These are phyloP conservation scores for Ambispora gerdemannii DNA, from an alignment of 192 early-diverging fungal species.

Conservation along the genomic window DNA sequence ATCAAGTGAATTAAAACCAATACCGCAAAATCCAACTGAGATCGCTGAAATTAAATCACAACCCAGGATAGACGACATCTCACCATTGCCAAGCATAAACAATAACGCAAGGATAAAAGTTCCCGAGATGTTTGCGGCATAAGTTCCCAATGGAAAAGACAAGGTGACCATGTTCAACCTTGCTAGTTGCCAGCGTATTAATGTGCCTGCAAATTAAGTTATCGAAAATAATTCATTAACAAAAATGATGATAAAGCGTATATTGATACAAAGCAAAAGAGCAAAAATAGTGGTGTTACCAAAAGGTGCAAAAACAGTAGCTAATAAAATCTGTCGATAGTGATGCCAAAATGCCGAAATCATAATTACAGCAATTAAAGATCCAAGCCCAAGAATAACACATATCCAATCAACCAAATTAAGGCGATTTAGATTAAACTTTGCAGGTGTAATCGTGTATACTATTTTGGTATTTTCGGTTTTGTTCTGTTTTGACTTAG, in stretches of 20 bases:
- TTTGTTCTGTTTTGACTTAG: background rate
- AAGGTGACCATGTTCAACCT: constrained; percentile 36
- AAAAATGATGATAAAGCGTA: background rate
- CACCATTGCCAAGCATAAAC: constrained; percentile 39
- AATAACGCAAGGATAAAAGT: constrained; percentile 44
- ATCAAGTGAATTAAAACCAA: background rate
- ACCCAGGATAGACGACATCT: background rate
- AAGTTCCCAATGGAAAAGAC: constrained; percentile 50
- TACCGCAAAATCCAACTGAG: constrained; percentile 58
- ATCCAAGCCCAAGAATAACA: constrained; percentile 34
- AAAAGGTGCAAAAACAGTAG: constrained; percentile 49
- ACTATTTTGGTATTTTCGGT: background rate
- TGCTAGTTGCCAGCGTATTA: constrained; percentile 50
- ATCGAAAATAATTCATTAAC: background rate
- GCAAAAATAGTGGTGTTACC: no score
- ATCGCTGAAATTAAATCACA: constrained; percentile 37
- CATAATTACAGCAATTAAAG: constrained; percentile 37
- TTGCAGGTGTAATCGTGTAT: background rate
- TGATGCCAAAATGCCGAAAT: constrained; percentile 1
- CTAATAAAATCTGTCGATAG: constrained; percentile 39
- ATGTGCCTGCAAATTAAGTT: constrained; percentile 33
- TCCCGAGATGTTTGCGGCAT: constrained; percentile 48
- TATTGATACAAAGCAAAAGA: background rate
- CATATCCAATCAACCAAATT: constrained; percentile 12
- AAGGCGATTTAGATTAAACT: background rate